phyloP scores from a whole-genome alignment of 2,329 filamentous ascomycete genomes.

The Waltergamsia citrina region DNA sequence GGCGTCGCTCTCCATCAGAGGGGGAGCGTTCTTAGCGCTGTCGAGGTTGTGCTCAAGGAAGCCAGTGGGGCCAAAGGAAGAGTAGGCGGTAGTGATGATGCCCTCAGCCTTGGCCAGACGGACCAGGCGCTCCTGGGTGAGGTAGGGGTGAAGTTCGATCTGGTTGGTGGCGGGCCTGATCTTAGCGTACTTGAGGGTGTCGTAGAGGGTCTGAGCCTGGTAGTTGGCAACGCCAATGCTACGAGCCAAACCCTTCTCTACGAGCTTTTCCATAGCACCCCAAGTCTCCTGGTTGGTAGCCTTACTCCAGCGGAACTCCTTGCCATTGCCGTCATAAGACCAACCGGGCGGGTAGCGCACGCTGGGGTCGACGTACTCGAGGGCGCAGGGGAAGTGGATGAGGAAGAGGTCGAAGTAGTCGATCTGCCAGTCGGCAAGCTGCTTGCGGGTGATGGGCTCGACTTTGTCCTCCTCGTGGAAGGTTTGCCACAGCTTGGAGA shows the following conservation, averaged over 20 bases:
- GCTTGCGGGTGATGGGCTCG: slow-evolving; percentile 64
- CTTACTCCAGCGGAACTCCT: slow-evolving; percentile 55
- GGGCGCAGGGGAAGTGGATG: slow-evolving; percentile 80
- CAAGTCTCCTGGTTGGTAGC: slow-evolving; percentile 75
- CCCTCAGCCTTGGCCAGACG: slow-evolving; percentile 59
- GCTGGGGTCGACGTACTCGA: slow-evolving; percentile 75
- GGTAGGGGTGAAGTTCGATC: slow-evolving; percentile 86
- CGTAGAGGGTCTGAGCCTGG: slow-evolving; percentile 67
- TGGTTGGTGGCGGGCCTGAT: slow-evolving; percentile 70
- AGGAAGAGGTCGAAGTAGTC: slow-evolving; percentile 89
- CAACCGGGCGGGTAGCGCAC: slow-evolving; percentile 75
- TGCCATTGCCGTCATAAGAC: slow-evolving; percentile 53
- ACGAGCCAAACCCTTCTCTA: slow-evolving; percentile 56
- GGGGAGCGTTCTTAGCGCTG: slow-evolving; percentile 43
- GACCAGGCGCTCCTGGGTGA: slow-evolving; percentile 65
- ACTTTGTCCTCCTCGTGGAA: slow-evolving; percentile 78
- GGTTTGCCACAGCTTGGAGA: slow-evolving; percentile 88
- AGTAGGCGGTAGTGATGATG: slow-evolving; percentile 74
- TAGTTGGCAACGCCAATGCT: slow-evolving; percentile 81
- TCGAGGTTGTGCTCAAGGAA: slow-evolving; percentile 72
- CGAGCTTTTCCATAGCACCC: slow-evolving; percentile 68
- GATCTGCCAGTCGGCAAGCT: slow-evolving; percentile 73
- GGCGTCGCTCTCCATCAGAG: slow-evolving; percentile 61
- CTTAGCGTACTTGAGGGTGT: slow-evolving; percentile 68
- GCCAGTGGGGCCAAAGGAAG: slow-evolving; percentile 68